Percentiles rank a stretch among this genome's conserved stretches.
phyloP scores from a whole-genome alignment of 176 grass and related monocot genomes.

The Raddia guianensis region DNA sequence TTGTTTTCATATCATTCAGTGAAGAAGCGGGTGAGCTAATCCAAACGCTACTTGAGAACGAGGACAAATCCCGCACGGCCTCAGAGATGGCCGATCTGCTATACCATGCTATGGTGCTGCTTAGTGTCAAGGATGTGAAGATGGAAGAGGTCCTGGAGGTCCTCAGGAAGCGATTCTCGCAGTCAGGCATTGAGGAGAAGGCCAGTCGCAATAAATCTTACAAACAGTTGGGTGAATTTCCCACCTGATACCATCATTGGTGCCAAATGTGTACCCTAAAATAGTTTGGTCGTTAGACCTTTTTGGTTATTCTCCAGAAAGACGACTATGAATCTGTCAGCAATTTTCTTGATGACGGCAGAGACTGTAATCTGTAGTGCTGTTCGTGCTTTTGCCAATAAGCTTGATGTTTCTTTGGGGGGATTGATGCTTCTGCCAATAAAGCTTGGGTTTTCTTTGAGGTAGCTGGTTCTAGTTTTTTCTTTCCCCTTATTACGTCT shows the following conservation, averaged over 20 bases:
- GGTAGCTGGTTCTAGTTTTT: too few relatives aligned
- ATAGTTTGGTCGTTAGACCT: background rate
- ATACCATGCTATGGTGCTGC: slow-evolving; percentile 90
- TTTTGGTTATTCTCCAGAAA: background rate
- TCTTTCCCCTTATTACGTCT: too few relatives aligned
- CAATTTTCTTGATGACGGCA: background rate
- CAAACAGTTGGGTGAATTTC: background rate
- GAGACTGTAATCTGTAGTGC: background rate
- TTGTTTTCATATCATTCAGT: slow-evolving; percentile 41
- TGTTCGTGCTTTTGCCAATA: slow-evolving; percentile 2
- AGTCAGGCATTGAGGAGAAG: slow-evolving; percentile 84
- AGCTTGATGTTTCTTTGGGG: background rate
- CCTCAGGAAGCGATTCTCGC: slow-evolving; percentile 79
- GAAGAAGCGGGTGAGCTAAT: slow-evolving; percentile 84
- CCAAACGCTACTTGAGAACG: slow-evolving; percentile 69
- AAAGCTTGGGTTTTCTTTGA: too few relatives aligned
- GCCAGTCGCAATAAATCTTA: slow-evolving; percentile 61
- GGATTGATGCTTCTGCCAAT: too few relatives aligned
- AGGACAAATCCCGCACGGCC: slow-evolving; percentile 57
- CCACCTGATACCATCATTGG: background rate
- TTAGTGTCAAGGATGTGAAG: slow-evolving; percentile 65
- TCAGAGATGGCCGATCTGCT: slow-evolving; percentile 91
- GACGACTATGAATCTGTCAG: background rate
- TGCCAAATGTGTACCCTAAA: background rate
- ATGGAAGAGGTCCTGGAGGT: slow-evolving; percentile 80